Base-by-base conservation (phyloP, 805 yeast genomes). In the Starmerella gropengiesseri region DNA sequence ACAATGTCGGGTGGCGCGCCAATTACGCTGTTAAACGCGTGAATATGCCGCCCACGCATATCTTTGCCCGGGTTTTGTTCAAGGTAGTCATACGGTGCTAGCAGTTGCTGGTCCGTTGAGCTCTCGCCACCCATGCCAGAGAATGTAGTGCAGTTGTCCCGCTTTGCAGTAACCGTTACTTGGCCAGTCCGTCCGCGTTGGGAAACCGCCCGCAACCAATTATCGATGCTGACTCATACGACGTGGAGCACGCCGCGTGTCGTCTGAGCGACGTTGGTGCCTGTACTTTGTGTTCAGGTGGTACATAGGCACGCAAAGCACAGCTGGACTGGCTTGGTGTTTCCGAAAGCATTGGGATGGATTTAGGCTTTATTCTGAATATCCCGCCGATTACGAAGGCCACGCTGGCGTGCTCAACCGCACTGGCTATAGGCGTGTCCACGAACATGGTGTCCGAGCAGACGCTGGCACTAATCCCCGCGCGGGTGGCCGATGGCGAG, bases 1-100 rank as follows among this genome's bases (percentile, higher is more conserved):
- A 78, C 53, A 20, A 61, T 57, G 1, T 50, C 56, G 2, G 47
- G 51, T 0, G 74, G 69, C 1, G 77, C 66, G 13, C 63, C 41
- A 31, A 76, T 64, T 26, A 76, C 62, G n/a, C 60, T 42, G 49
- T 78, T 76, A 60, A 80, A 78, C 13, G 73, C 67, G 8, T 61
- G 60, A 3, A 79, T 69, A 47, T 78, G 55, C 35, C 61, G 52
- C 2, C 64, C 57, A 29, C 84, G 62, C 44, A 78, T 53, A 40
- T 75, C 72, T 56, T 78, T 78, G 11, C 84, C 84, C 1, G 72
- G 69, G 22, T 68, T 68, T 9, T 62, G 52, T 16, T 64, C 61
- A 9, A 78, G 60, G 53, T 78, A 75, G 4, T 58, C 52, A 50
- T 66, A 78, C 1, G 85, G 84, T 1, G 64, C 68, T 21, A 47